phyloP scores from a whole-genome alignment of 2,329 filamentous ascomycete genomes.

The Camillea tinctor region DNA sequence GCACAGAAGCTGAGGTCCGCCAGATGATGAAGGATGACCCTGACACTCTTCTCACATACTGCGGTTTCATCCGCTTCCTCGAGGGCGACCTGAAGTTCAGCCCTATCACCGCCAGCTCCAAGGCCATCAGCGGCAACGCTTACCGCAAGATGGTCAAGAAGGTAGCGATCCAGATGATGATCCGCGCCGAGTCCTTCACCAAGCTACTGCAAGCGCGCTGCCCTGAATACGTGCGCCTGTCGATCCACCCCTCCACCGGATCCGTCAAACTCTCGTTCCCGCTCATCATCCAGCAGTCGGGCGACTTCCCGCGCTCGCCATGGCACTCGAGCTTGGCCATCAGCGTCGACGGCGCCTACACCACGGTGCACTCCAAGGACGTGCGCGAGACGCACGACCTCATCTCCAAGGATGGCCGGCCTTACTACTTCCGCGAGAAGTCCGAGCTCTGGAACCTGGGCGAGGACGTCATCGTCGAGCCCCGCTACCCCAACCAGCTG shows the following conservation, averaged over 20 bases:
- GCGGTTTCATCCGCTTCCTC: conserved; percentile 51
- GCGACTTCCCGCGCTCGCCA: conserved; percentile 44
- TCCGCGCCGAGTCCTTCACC: conserved; percentile 39
- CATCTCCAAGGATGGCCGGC: conserved; percentile 41
- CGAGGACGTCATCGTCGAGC: background rate
- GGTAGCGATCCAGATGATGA: conserved; percentile 52
- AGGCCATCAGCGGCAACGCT: conserved; percentile 37
- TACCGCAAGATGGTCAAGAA: conserved; percentile 39
- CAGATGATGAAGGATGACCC: conserved; percentile 41
- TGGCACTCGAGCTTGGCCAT: conserved; percentile 48
- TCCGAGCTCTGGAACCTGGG: conserved; percentile 1
- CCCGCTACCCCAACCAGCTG: conserved; percentile 1
- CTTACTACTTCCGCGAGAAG: conserved; percentile 48
- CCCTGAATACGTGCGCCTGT: conserved; percentile 45
- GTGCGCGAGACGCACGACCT: conserved; percentile 44
- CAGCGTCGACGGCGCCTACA: conserved; percentile 38
- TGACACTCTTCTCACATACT: conserved; percentile 49
- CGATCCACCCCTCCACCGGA: conserved; percentile 49
- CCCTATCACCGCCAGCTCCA: conserved; percentile 35
- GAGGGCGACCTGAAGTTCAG: conserved; percentile 43
- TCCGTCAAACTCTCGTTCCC: conserved; percentile 47
- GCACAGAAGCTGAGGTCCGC: conserved; percentile 40
- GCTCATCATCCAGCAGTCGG: conserved; percentile 38
- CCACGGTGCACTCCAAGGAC: conserved; percentile 35
- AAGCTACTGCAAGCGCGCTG: conserved; percentile 26